These are phyloP conservation scores for Diaporthe amygdali DNA, from an alignment of 2,329 filamentous ascomycete species.

Conservation along the genomic window DNA sequence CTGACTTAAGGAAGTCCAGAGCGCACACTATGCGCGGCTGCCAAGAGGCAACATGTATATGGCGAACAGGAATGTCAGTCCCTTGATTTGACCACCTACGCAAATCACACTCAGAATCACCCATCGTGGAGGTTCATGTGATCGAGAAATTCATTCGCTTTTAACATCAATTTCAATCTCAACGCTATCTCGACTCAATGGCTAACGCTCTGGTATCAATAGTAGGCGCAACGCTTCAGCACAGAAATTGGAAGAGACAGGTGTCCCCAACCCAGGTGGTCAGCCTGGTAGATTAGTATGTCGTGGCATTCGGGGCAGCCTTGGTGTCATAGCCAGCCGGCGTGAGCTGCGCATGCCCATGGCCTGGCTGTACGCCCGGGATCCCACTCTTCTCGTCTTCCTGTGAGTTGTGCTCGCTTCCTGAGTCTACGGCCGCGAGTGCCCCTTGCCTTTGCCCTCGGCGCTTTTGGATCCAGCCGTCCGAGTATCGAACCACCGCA, in stretches of 20 bases:
- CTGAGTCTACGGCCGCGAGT: not conserved
- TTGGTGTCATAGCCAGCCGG: not conserved
- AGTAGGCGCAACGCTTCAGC: not conserved
- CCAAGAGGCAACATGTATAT: too few relatives aligned
- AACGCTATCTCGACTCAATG: not conserved
- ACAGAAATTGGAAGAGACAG: not conserved
- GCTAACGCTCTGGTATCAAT: not conserved
- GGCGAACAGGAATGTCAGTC: not conserved
- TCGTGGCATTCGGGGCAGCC: not conserved
- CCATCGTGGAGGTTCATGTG: not conserved
- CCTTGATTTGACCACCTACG: not conserved
- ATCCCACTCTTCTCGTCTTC: not conserved
- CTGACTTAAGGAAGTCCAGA: too few relatives aligned
- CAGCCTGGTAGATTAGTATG: not conserved
- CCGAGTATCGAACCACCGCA: slow-evolving; percentile 47
- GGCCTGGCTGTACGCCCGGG: not conserved
- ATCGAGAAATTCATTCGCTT: not conserved
- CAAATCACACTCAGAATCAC: too few relatives aligned
- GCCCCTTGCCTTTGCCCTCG: not conserved
- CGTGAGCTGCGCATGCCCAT: not conserved
- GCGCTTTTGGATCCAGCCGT: slow-evolving; percentile 39
- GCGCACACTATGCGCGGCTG: too few relatives aligned
- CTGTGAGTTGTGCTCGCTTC: not conserved
- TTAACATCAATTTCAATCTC: not conserved
- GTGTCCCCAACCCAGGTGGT: not conserved